A percentile compares a stretch with the other conserved stretches of the same genome.
Conservation (phyloP, 2,329 filamentous ascomycete species). For the Aspergillus quadricinctus region DNA sequence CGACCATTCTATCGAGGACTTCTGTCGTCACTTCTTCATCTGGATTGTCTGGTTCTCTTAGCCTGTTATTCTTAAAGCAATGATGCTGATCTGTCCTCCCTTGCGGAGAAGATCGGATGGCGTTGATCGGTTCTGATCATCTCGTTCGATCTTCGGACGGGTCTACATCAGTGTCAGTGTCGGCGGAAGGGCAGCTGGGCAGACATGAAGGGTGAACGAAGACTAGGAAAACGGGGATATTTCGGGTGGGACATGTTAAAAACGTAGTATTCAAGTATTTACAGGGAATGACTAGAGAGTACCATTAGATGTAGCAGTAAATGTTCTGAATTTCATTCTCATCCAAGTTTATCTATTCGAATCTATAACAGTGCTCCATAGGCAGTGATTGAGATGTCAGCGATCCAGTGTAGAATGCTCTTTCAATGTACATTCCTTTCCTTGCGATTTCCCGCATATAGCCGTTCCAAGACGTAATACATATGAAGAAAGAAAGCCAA, state of each 20-base stretch:
- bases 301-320: neutral
- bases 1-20: neutral
- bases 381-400: neutral
- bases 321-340: neutral
- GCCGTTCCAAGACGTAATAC: neutral
- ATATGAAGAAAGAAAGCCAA: neutral
- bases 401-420: neutral
- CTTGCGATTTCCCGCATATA: neutral
- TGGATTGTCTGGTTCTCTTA: constrained; percentile 16
- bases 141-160: neutral
- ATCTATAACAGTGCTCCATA: neutral
- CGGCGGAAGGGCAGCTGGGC: neutral
- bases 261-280: neutral
- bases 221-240: neutral
- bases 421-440: neutral
- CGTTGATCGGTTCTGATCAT: neutral
- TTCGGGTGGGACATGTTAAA: neutral
- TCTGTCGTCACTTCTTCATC: constrained; percentile 4
- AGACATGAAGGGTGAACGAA: neutral
- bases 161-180: constrained; percentile 5
- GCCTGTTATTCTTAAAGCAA: neutral
- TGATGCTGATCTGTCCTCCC: neutral
- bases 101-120: neutral
- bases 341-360: neutral
- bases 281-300: neutral